Evolutionary conservation across 1,284 basidiomycete species (phyloP), one percentile per base, ranked within the genome.

Genomic region (Leccinum pallidistipes): DNA sequence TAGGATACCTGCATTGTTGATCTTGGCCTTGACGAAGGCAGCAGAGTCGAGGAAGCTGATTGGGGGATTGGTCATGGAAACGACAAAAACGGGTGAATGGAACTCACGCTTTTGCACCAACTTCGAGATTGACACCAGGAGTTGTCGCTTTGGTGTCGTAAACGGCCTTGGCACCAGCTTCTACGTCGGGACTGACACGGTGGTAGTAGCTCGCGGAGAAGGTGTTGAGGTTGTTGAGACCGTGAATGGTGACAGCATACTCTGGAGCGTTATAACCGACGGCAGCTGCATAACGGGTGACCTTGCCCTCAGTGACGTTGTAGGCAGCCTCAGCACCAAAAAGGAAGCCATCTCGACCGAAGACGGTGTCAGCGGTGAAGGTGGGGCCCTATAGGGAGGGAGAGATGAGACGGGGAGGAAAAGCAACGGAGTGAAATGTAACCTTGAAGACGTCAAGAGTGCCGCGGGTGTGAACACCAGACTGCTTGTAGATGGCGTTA

Each of bases 151-250:
- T 97, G 79, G 91, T 87, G 83, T 98, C 95, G 80, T 97, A 99
- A 77, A 97, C 87, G 59, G 97, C 95, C 86, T 96, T 96, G 71
- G 96, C 97, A 77, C 95, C 96, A 66, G 95, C 97, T 84, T 99
- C 97, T 64, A 98, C 95, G 76, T 98, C 96, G 70, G 81, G 76
- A 78, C 85, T 92, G 75, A 99, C 96, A 71, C 92, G 92, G 88
- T 99, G 97, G 86, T 98, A 99, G 87, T 98, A 99, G 79, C 91
- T 94, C 69, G 97, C 97, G 64, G 91, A 86, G 85, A 95, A 98
- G 73, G 90, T 90, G 74, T 90, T 92, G 77, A 98, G 80, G 87
- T 98, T 98, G 83, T 94, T 91, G 74, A 98, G 87, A 67, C 91
- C 95, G 81, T 98, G 95, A 64, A 98, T 73, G 71, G 97, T 95